phyloP scores from a whole-genome alignment of 257 asterid genomes.

The Solanum peruvianum region DNA sequence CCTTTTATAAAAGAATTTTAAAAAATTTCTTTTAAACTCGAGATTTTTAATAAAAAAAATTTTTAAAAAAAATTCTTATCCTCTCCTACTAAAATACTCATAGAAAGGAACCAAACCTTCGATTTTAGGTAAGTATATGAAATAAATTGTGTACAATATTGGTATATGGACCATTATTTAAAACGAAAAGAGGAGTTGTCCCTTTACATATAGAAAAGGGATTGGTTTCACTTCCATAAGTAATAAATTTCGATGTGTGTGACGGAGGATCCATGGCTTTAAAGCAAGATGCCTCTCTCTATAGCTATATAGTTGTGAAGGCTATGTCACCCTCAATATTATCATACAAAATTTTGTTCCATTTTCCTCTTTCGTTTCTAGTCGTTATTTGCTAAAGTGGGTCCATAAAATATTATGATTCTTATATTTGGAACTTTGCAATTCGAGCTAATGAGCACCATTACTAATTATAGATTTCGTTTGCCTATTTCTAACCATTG shows the following conservation, averaged over 20 bases:
- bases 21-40: fast-evolving
- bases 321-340: background rate
- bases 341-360: constrained; percentile 1
- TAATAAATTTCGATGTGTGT: background rate
- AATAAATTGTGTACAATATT: background rate
- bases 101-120: background rate
- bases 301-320: background rate
- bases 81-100: background rate
- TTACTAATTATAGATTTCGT: background rate
- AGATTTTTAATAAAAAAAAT: fast-evolving
- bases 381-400: background rate
- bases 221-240: background rate
- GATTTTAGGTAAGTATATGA: background rate
- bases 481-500: background rate
- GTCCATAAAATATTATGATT: constrained; percentile 1
- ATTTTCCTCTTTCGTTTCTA: background rate
- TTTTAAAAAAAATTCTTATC: no score
- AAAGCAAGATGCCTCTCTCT: background rate
- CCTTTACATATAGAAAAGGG: background rate
- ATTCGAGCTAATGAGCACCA: background rate
- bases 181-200: background rate
- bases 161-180: background rate
- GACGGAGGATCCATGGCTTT: background rate
- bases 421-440: background rate
- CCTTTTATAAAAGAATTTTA: no score